A percentile compares a stretch with the other conserved stretches of the same genome.
These are phyloP conservation scores for Berberis vulgaris DNA, from an alignment of 164 flowering plant species.

Conservation along the genomic window DNA sequence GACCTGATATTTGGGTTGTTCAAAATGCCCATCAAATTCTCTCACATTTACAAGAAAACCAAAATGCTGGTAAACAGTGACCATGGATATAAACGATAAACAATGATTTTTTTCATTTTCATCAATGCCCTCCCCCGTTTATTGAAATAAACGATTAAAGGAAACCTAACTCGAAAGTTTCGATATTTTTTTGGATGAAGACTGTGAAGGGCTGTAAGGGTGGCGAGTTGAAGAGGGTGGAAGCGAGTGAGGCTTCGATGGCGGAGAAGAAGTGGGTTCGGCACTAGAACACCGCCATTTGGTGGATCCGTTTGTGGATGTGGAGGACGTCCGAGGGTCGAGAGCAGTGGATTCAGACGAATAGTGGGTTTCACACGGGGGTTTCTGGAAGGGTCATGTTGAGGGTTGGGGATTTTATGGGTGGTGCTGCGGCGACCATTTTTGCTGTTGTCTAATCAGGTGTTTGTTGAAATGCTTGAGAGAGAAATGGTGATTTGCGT, in stretches of 20 bases:
- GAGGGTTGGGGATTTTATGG: not conserved
- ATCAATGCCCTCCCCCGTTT: too few species aligned
- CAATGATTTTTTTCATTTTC: too few species aligned
- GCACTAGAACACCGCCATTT: constrained; percentile 83
- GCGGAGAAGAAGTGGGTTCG: constrained; percentile 66
- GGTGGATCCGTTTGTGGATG: constrained; percentile 72
- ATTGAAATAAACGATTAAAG: too few species aligned
- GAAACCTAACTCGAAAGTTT: too few species aligned
- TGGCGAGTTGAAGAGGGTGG: constrained; percentile 62
- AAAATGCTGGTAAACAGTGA: too few species aligned
- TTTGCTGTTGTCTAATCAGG: too few species aligned
- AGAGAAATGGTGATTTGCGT: too few species aligned
- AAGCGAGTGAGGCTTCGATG: constrained; percentile 54
- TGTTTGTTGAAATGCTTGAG: too few species aligned
- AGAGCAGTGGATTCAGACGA: constrained; percentile 58
- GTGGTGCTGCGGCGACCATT: constrained; percentile 7
- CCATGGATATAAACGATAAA: too few species aligned
- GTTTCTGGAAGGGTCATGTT: constrained; percentile 1
- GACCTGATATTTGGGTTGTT: too few species aligned
- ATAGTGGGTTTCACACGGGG: constrained; percentile 5
- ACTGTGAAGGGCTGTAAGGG: constrained; percentile 83
- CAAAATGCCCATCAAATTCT: too few species aligned
- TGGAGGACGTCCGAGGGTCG: constrained; percentile 50
- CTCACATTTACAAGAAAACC: too few species aligned
- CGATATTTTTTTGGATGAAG: constrained; percentile 26